Base-by-base conservation (phyloP, 192 early-diverging fungal genomes). In the Gryganskiella cystojenkinii region DNA sequence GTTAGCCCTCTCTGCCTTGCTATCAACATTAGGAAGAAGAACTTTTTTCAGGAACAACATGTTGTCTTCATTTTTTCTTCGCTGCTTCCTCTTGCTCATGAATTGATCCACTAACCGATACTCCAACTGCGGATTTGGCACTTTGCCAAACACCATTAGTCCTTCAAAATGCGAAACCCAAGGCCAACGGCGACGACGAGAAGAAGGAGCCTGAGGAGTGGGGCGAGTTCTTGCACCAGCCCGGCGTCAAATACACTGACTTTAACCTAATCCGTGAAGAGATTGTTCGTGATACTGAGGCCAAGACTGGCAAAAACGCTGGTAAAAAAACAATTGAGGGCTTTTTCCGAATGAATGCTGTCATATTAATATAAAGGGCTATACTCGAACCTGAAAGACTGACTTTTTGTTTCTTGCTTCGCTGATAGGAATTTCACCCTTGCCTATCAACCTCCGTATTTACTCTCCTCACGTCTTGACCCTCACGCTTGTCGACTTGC, bases 161-260 rank as follows among this genome's bases (percentile, higher is more conserved):
- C 37, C 37, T 50, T 19, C 17, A 50, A 50, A 50, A 20, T 50
- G 49, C 8, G 17, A n/a, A 50, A 9, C 11, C 8, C 49, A 19
- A 22, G 49, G 24, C 1, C 17, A 58, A 46, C 20, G 56, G 50
- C 25, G 59, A 33, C 50, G 71, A 81, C 22, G 85, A 89, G 30
- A 90, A 93, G 60, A 81, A 86, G 47, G 72, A 80, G 35, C 35
- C 72, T 8, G 87, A 96, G 45, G 98, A 99, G 81, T 99, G 96
- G 96, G 98, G 98, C 44, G 98, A 99, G 81, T 99, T 99, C 79
- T 81, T 99, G 64, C 98, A 99, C 80, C 82, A 96, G 64, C 98
- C 98, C 2, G 97, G 97, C 9, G 93, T 94, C 78, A 97, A 98
- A 87, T 99, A 98, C 70, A 89, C 83, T 50, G 87, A 98, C 82